A percentile compares a stretch with the other conserved stretches of the same genome.
phyloP scores from a whole-genome alignment of 2,329 filamentous ascomycete species.

The Epichloe hybrida region DNA sequence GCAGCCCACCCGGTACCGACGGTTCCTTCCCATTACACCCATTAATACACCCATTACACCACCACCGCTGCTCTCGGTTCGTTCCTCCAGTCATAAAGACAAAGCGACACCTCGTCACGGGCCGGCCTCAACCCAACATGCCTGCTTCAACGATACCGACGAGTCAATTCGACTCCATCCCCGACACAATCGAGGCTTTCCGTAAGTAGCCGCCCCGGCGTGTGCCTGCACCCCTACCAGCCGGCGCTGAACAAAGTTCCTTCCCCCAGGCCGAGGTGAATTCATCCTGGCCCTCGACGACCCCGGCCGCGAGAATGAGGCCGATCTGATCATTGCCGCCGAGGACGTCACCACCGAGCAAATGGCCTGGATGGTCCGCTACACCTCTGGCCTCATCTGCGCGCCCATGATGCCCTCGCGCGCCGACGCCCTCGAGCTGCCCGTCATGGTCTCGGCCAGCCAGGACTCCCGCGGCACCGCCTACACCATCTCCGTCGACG shows the following conservation, averaged over 20 bases:
- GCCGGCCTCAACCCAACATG: conserved; percentile 10
- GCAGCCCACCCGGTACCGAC: too few species aligned
- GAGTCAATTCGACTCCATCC: conserved; percentile 50
- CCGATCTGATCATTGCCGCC: conserved; percentile 91
- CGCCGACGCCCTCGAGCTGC: conserved; percentile 59
- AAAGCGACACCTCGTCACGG: neutral
- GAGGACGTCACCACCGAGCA: conserved; percentile 72
- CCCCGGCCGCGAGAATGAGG: conserved; percentile 89
- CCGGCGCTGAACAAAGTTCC: neutral
- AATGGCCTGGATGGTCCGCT: conserved; percentile 91
- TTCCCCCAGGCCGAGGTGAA: conserved; percentile 53
- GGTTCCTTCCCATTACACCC: too few species aligned
- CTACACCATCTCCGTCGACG: conserved; percentile 84
- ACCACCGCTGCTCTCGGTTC: too few species aligned
- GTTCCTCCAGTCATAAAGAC: too few species aligned
- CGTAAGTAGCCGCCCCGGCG: conserved; percentile 30
- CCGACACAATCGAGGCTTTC: conserved; percentile 50
- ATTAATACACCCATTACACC: too few species aligned
- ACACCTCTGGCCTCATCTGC: conserved; percentile 86
- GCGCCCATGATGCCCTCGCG: conserved; percentile 61
- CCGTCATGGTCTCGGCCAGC: conserved; percentile 67
- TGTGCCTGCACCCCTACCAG: conserved; percentile 1
- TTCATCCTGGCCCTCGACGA: conserved; percentile 96
- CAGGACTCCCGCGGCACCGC: conserved; percentile 84
- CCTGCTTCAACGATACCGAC: conserved; percentile 34